Percentiles rank a stretch among this genome's conserved stretches.
These are phyloP conservation scores for Neonectria punicea DNA, from an alignment of 2,329 filamentous ascomycete species.

Conservation along the genomic window DNA sequence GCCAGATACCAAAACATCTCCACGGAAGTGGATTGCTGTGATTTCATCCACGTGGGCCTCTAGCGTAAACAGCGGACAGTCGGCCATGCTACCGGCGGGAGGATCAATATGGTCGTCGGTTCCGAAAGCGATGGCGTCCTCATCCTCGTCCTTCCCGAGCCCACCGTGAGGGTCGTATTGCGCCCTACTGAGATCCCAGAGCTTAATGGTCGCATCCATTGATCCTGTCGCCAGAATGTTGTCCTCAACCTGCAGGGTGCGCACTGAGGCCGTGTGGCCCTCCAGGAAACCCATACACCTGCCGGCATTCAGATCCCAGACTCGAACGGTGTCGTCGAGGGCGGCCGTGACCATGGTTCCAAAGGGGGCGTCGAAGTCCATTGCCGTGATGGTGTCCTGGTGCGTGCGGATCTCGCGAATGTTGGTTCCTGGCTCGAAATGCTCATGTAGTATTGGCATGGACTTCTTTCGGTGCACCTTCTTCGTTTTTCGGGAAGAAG, in stretches of 20 bases:
- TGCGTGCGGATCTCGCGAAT: slow-evolving; percentile 93
- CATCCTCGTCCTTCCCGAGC: slow-evolving; percentile 69
- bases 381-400: slow-evolving; percentile 84
- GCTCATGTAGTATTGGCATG: slow-evolving; percentile 95
- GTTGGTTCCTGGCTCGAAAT: slow-evolving; percentile 87
- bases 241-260: slow-evolving; percentile 92
- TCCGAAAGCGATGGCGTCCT: slow-evolving; percentile 77
- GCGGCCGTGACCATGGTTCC: slow-evolving; percentile 93
- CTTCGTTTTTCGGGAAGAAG: slow-evolving; percentile 60
- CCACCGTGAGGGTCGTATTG: slow-evolving; percentile 80
- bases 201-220: slow-evolving; percentile 90
- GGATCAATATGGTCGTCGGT: slow-evolving; percentile 77
- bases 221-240: slow-evolving; percentile 95
- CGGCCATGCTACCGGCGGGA: slow-evolving; percentile 82
- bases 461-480: slow-evolving; percentile 77
- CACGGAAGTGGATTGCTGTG: slow-evolving; percentile 90
- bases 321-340: slow-evolving; percentile 90
- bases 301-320: slow-evolving; percentile 96
- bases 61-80: slow-evolving; percentile 89
- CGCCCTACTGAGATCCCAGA: slow-evolving; percentile 94
- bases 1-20: slow-evolving; percentile 90
- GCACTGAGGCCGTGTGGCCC: slow-evolving; percentile 93
- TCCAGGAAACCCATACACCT: slow-evolving; percentile 92
- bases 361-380: slow-evolving; percentile 98
- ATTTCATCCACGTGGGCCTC: slow-evolving; percentile 94